Evolutionary conservation across 257 asterid species (phyloP), one percentile per base, ranked within the genome.

Genomic region (Apocynum venetum): DNA sequence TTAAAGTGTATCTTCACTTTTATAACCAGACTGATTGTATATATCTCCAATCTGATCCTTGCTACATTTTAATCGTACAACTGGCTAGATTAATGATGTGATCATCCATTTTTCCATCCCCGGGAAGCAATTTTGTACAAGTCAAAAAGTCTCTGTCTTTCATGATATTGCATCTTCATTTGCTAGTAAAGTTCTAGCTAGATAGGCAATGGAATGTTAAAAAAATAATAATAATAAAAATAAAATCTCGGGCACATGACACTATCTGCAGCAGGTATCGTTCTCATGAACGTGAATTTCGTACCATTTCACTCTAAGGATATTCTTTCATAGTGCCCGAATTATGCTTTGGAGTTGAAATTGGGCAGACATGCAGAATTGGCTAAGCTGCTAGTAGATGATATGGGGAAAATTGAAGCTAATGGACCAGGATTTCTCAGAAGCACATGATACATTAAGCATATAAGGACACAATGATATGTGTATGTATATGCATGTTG

Each of bases 391-490:
- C 36, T 19, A 6, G 31, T 12, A 15, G 72, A 38, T 56, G 17
- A 47, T 12, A 20, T 59, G 3, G 57, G 38, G 35, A 47, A 20
- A 55, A 41, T 55, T 56, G 66, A 36, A 68, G 46, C 3, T 60
- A 67, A 49, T 52, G 74, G 78, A 44, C 48, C 75, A 68, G 49
- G 57, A 66, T 47, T 25, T 41, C 51, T 76, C 65, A 70, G 53
- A 43, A 76, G 80, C 75, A 76, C 77, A 44, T 76, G 80, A 59
- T 20, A 35, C 75, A 76, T 72, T 64, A 2, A 6, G 81, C 72
- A 43, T 25, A 17, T 17, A 43, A 59, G 40, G 79, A 72, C 81
- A 77, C 61, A 65, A 81, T 46, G 71, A 81, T 73, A 78, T 72
- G 48, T 36, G 19, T 44, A 71, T 9, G n/a, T 66, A 60, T 8